These are phyloP conservation scores for Ramicandelaber brevisporus DNA, from an alignment of 192 early-diverging fungal genomes.

Conservation along the genomic window DNA sequence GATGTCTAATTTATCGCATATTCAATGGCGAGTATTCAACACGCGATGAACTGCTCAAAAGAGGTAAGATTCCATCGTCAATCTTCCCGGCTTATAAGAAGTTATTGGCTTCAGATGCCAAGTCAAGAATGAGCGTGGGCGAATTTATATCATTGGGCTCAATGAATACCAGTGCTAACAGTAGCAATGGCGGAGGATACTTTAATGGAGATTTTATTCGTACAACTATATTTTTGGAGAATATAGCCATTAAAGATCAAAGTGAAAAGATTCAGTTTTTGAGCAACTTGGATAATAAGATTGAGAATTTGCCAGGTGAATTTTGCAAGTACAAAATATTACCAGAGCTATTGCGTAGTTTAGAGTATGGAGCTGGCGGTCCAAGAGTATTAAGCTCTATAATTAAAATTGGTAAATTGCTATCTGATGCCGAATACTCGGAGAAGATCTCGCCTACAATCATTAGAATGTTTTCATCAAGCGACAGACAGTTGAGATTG, in stretches of 20 bases:
- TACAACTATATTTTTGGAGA: constrained; percentile 70
- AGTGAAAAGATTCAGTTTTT: constrained; percentile 65
- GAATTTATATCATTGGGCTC: constrained; percentile 42
- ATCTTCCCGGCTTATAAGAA: constrained; percentile 31
- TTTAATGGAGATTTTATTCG: constrained; percentile 66
- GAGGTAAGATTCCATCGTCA: constrained; percentile 28
- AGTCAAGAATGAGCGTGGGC: constrained; percentile 27
- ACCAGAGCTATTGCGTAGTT: constrained; percentile 63
- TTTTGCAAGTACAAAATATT: constrained; percentile 84
- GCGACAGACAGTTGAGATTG: constrained; percentile 67
- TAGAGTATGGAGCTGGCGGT: constrained; percentile 56
- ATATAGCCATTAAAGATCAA: constrained; percentile 75
- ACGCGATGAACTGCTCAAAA: constrained; percentile 16
- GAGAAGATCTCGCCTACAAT: constrained; percentile 38
- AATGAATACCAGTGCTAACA: too few species aligned
- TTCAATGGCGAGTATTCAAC: constrained; percentile 37
- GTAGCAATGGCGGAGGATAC: constrained; percentile 29
- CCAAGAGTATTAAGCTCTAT: constrained; percentile 51
- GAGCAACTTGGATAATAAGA: constrained; percentile 38
- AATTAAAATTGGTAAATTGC: constrained; percentile 50
- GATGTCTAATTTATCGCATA: constrained; percentile 52
- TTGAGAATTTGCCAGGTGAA: constrained; percentile 52
- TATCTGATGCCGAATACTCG: constrained; percentile 53
- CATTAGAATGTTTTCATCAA: constrained; percentile 62
- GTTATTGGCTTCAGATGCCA: constrained; percentile 30